Evolutionary conservation across 768 basidiomycete genomes (phyloP), one percentile per base, ranked within the genome.

Genomic region (Naganishia vishniacii): DNA sequence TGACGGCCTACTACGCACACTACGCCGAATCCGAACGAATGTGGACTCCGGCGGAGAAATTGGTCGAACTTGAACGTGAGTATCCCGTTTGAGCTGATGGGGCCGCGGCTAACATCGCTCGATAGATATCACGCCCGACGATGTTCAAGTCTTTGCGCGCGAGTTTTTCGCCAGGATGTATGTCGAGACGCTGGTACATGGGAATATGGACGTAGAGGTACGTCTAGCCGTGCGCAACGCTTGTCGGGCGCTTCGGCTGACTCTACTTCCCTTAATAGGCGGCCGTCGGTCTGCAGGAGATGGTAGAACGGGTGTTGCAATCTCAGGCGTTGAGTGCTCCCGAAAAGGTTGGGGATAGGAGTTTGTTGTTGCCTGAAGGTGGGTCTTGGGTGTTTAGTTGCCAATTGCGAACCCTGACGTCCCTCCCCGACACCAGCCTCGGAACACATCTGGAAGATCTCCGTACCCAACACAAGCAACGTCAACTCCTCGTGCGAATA

Each of bases 401-500:
- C 9, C 34, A 16, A 11, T 0, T 48, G 18, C 34, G 26, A 4
- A 8, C 13, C 8, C 20, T 29, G 7, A 28, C 16, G 56, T 63
- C 25, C 37, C 60, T 59, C 58, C n/a, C n/a, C n/a, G n/a, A n/a
- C n/a, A n/a, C 12, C 71, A 92, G 91, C 82, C 5, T 85, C 83
- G 47, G 87, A 91, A 72, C 82, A 82, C 69, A 81, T 86, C 59
- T 87, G 85, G 81, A 80, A 84, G 7, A 71, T 82, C 2, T 81
- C 81, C 1, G 83, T 94, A 26, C 85, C 85, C 4, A 97, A 98
- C 75, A 82, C 84, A 2, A 85, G 89, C 69, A 88, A 99, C 77
- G 80, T 86, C 51, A 99, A 98, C 78, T 89, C 88, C 6, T 83
- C 87, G 1, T 73, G 98, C 59, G 86, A 88, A 3, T 97, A 95